Conservation (phyloP, 176 grass and related monocot genomes). For the Aegilops umbellulata region DNA sequence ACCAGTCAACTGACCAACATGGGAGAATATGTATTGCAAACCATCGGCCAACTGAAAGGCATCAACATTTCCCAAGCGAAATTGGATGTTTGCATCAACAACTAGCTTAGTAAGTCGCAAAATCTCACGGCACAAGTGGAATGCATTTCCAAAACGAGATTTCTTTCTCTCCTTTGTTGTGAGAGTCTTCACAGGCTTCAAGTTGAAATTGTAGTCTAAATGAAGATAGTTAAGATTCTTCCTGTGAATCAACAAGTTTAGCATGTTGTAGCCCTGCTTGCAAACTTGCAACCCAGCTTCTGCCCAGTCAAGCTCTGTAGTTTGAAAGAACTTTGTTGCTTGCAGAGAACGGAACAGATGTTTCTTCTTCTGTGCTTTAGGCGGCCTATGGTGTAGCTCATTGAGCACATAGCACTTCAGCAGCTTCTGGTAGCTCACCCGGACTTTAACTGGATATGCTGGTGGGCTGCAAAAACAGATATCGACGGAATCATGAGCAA, state of each 20-base stretch:
- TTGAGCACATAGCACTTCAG: constrained; percentile 98
- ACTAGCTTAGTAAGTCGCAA: constrained; percentile 94
- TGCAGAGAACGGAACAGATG: constrained; percentile 93
- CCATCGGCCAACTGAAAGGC: constrained; percentile 98
- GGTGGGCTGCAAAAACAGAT: constrained; percentile 68
- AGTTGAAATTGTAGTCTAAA: constrained; percentile 97
- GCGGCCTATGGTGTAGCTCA: constrained; percentile 90
- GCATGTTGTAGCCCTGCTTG: constrained; percentile 99
- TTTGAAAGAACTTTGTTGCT: constrained; percentile 97
- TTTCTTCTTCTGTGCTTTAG: constrained; percentile 98
- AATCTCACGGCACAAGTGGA: constrained; percentile 96
- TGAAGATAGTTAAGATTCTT: constrained; percentile 99
- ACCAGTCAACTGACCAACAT: constrained; percentile 98
- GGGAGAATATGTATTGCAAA: constrained; percentile 95
- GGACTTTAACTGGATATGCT: constrained; percentile 95
- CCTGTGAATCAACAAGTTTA: constrained; percentile 96
- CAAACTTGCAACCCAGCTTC: constrained; percentile 97
- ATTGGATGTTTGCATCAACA: constrained; percentile 98
- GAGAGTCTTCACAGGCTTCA: constrained; percentile 98
- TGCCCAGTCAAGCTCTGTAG: constrained; percentile 95
- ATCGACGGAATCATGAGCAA: constrained; percentile 3
- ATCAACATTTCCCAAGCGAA: constrained; percentile 94
- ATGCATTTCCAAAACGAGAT: constrained; percentile 99
- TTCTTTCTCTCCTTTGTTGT: constrained; percentile 99
- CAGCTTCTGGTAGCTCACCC: constrained; percentile 96